Conservation (phyloP, 345 rosid species). For the Eucalyptus camaldulensis region DNA sequence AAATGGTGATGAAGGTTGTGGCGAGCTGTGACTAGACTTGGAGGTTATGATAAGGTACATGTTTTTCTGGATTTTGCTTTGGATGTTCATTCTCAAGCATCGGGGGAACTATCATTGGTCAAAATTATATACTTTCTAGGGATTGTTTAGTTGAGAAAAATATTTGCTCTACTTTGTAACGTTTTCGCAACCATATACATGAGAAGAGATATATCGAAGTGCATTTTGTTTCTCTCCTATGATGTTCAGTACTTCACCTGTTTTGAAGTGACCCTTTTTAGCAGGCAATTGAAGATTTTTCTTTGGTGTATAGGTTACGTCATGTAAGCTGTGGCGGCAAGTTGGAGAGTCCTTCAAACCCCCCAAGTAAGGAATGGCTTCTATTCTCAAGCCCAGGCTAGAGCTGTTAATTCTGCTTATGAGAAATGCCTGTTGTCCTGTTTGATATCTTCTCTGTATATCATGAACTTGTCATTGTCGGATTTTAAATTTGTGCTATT, state of each 20-base stretch:
- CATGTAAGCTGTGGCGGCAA: constrained; percentile 68
- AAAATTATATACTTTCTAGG: background rate
- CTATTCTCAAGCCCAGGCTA: background rate
- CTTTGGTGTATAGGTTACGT: constrained; percentile 36
- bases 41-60: constrained; percentile 66
- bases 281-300: background rate
- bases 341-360: constrained; percentile 83
- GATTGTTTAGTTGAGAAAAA: background rate
- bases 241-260: background rate
- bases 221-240: background rate
- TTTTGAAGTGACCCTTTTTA: background rate
- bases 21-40: constrained; percentile 58
- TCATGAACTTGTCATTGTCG: background rate
- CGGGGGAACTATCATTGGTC: background rate
- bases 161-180: background rate
- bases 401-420: background rate
- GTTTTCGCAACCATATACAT: background rate
- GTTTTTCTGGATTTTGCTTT: background rate
- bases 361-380: constrained; percentile 46
- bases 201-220: background rate
- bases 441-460: background rate
- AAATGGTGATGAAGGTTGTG: constrained; percentile 34
- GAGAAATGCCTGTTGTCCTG: background rate
- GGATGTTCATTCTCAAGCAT: background rate
- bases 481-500: background rate